A percentile compares a stretch with the other conserved stretches of the same genome.
Conservation (phyloP, 75 land plant species). For the Azolla pinnata region DNA sequence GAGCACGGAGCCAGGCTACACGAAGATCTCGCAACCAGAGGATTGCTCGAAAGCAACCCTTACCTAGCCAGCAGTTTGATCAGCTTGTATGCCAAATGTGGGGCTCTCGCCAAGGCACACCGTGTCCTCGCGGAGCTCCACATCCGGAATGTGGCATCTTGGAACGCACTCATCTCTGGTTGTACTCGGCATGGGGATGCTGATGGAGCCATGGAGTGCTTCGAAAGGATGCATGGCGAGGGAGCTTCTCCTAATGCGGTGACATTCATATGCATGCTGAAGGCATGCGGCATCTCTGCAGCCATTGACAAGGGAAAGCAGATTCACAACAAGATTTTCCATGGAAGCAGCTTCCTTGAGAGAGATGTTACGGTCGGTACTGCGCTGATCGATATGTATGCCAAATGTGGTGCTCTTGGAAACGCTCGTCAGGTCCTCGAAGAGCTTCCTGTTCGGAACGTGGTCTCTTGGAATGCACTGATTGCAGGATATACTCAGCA, state of each 20-base stretch:
- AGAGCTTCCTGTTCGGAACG: conserved; percentile 6
- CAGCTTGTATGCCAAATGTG: conserved; percentile 41
- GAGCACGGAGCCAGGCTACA: background rate
- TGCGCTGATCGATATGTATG: conserved; percentile 20
- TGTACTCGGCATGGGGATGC: conserved; percentile 6
- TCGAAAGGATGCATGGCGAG: background rate
- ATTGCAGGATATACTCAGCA: conserved; percentile 8
- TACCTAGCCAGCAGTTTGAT: conserved; percentile 23
- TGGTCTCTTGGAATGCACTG: conserved; percentile 20
- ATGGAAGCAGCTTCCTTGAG: background rate
- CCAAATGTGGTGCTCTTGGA: conserved; percentile 11
- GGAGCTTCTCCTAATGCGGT: conserved; percentile 10
- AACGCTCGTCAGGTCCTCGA: conserved; percentile 12
- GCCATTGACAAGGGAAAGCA: background rate
- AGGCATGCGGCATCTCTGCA: background rate
- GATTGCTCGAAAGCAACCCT: background rate
- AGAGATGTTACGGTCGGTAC: background rate
- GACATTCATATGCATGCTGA: background rate
- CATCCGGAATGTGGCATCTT: conserved; percentile 17
- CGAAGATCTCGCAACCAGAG: background rate
- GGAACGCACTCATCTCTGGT: conserved; percentile 40
- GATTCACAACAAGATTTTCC: background rate
- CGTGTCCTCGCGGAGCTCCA: conserved; percentile 15
- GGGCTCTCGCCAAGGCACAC: conserved; percentile 21
- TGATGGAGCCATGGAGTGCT: background rate